A percentile compares a stretch with the other conserved stretches of the same genome.
Evolutionary conservation across 1,284 basidiomycete species (phyloP).

Genomic region (Ganoderma sinense): DNA sequence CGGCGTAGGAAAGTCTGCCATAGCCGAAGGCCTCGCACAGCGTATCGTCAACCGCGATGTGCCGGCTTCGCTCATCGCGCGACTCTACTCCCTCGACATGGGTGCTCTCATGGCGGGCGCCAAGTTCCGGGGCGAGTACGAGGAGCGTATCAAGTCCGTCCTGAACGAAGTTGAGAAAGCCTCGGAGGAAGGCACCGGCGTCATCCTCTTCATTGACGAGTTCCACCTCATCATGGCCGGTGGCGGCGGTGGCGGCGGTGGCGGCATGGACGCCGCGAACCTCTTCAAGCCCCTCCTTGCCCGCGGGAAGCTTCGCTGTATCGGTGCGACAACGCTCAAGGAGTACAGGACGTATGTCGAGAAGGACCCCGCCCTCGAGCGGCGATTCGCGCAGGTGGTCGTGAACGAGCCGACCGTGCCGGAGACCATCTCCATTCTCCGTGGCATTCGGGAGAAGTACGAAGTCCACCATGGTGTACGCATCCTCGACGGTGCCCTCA

Average conservation of each 20-base stretch:
- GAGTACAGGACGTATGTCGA: conserved; percentile 98
- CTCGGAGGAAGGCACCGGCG: conserved; percentile 80
- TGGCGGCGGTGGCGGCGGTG: conserved; percentile 78
- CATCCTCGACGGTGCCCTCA: conserved; percentile 91
- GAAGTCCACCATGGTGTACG: conserved; percentile 91
- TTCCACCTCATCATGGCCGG: conserved; percentile 93
- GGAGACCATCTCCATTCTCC: conserved; percentile 93
- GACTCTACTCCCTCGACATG: conserved; percentile 92
- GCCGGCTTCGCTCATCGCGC: conserved; percentile 85
- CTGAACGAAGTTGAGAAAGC: conserved; percentile 95
- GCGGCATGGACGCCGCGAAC: conserved; percentile 89
- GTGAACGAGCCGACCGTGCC: conserved; percentile 92
- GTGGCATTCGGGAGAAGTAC: conserved; percentile 87
- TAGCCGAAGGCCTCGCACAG: conserved; percentile 96
- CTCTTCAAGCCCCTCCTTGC: conserved; percentile 91
- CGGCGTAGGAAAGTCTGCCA: conserved; percentile 93
- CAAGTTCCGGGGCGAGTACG: conserved; percentile 97
- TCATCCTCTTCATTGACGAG: conserved; percentile 97
- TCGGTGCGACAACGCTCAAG: conserved; percentile 93
- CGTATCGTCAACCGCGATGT: conserved; percentile 96
- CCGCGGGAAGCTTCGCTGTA: conserved; percentile 89
- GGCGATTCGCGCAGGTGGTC: conserved; percentile 94
- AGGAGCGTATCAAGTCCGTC: conserved; percentile 95
- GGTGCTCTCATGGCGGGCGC: conserved; percentile 97
- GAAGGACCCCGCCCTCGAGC: conserved; percentile 93